Evolutionary conservation across 2,329 filamentous ascomycete species (phyloP), one percentile per base, ranked within the genome.

Genomic region (Cladosporium sp.): DNA sequence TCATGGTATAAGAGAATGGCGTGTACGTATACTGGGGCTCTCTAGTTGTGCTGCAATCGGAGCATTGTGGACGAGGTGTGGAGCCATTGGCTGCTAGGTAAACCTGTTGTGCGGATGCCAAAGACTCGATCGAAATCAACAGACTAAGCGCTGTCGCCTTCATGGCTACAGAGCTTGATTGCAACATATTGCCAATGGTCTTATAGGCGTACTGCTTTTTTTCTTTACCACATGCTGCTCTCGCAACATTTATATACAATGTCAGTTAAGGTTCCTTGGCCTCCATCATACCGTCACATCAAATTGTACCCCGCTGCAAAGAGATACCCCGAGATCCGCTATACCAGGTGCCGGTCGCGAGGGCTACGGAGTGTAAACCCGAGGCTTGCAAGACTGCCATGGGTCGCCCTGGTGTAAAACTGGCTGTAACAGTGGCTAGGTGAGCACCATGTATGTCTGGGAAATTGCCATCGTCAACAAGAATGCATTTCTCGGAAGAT

Each of bases 1-100:
- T 78, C 66, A 79, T 77, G 0, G 76, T 80, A 65, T 77, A 80
- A 64, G 63, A 74, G 69, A 69, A 78, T 75, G 10, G 68, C 68
- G 61, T 77, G 40, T 76, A 26, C 68, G 70, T 58, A 73, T 77
- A 50, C 65, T 68, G n/a, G 68, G 71, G 61, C 72, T 75, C 12
- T 21, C 37, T 18, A 35, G 50, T 31, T 23, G 50, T 31, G 67
- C 70, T 23, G 63, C 67, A 52, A 72, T 75, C 11, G 56, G 68
- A 64, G 65, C 76, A 78, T 66, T 74, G 73, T 26, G 75, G 69
- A 29, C 71, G 70, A 14, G 69, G 65, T 3, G 69, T 71, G 2
- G 74, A 72, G 7, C 77, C 75, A 46, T 75, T 66, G 10, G 69
- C 67, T 16, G 74, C 71, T 5, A 77, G 65, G 49, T 78, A 79